Conservation (phyloP, 164 flowering plant species). For the Vitis labrusca region DNA sequence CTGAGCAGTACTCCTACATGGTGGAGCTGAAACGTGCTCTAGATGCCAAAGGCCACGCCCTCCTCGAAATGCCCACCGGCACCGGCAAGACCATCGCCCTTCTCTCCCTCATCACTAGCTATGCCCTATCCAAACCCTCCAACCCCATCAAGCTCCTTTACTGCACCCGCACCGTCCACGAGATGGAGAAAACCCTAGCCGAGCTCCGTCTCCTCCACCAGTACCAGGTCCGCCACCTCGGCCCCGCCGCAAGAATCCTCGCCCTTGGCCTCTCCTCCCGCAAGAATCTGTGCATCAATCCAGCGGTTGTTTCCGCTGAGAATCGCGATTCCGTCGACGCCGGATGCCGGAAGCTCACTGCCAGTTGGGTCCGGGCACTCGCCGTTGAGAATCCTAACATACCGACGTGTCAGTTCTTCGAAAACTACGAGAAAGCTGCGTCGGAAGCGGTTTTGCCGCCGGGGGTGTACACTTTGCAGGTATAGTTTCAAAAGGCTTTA, state of each 20-base stretch:
- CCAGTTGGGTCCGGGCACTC: conserved; percentile 84
- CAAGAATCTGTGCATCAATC: conserved; percentile 90
- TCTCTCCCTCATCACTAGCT: conserved; percentile 84
- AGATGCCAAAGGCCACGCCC: conserved; percentile 91
- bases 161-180: conserved; percentile 99
- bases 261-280: conserved; percentile 91
- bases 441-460: conserved; percentile 69
- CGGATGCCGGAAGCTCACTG: conserved; percentile 81
- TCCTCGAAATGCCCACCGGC: conserved; percentile 99
- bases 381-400: conserved; percentile 68
- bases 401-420: conserved; percentile 68
- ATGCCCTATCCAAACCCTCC: conserved; percentile 66
- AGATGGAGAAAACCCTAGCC: conserved; percentile 98
- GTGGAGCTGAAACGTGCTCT: conserved; percentile 87
- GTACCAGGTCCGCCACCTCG: conserved; percentile 59
- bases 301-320: conserved; percentile 60
- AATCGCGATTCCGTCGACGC: conserved; percentile 94
- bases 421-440: conserved; percentile 68
- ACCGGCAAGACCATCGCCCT: conserved; percentile 97
- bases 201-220: conserved; percentile 72
- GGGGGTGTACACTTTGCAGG: conserved; percentile 85
- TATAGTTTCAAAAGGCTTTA: conserved; percentile 6
- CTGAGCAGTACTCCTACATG: conserved; percentile 94
- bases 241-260: conserved; percentile 58
- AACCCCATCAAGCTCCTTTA: conserved; percentile 75